These are phyloP conservation scores for Trapa incisa DNA, from an alignment of 345 rosid species.

Conservation along the genomic window DNA sequence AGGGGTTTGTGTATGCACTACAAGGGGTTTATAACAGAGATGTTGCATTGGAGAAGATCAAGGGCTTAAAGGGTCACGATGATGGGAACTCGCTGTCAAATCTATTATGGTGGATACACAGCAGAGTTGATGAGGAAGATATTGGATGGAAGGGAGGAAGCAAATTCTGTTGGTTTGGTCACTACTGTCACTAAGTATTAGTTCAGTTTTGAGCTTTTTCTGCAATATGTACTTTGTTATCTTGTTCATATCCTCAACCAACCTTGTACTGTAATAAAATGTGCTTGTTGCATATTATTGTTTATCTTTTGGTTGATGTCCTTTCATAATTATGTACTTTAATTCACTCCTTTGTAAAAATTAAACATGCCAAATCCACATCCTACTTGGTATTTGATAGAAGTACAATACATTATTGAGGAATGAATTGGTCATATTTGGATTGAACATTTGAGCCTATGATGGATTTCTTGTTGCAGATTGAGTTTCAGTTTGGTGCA, in stretches of 20 bases:
- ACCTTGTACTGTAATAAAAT: not conserved
- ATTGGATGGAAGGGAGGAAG: slow-evolving; percentile 30
- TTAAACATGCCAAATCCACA: too few species aligned
- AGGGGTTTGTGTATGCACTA: slow-evolving; percentile 75
- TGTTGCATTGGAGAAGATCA: slow-evolving; percentile 50
- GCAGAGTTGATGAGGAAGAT: slow-evolving; percentile 36
- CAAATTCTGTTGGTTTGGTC: slow-evolving; percentile 57
- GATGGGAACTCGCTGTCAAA: slow-evolving; percentile 76
- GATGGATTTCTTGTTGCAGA: too few species aligned
- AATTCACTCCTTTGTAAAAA: too few species aligned
- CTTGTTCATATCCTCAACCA: not conserved
- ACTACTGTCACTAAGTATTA: slow-evolving; percentile 43
- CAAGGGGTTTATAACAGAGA: slow-evolving; percentile 59
- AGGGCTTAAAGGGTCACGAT: slow-evolving; percentile 40
- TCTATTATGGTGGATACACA: slow-evolving; percentile 88
- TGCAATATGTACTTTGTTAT: not conserved
- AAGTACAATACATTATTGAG: too few species aligned
- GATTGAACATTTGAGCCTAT: too few species aligned
- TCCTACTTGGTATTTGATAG: too few species aligned
- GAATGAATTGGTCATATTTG: too few species aligned
- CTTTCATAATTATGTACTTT: too few species aligned
- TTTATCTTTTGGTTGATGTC: not conserved
- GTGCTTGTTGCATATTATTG: not conserved
- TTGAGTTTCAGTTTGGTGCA: too few species aligned
- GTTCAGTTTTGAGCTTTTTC: not conserved